phyloP scores from a whole-genome alignment of 257 asterid genomes.

The Fraxinus excelsior region DNA sequence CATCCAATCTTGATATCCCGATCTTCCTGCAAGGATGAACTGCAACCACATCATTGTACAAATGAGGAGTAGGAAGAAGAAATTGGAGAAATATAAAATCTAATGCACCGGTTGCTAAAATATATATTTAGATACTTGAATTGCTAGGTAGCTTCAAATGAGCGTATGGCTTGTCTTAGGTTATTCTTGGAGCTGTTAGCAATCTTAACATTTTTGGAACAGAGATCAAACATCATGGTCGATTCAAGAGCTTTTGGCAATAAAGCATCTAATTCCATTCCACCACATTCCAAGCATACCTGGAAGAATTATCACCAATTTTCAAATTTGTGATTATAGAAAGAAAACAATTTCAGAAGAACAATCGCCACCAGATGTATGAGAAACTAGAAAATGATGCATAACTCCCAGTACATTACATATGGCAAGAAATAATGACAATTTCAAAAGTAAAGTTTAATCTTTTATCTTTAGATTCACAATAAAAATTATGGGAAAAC shows the following conservation, averaged over 20 bases:
- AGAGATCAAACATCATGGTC: no score
- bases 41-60: constrained; percentile 37
- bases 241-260: no score
- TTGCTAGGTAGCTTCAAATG: constrained; percentile 85
- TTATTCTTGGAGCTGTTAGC: constrained; percentile 71
- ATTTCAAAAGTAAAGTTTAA: constrained; percentile 3
- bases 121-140: constrained; percentile 34
- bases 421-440: background rate
- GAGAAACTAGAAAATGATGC: background rate
- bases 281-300: no score
- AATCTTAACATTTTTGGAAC: no score
- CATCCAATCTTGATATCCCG: constrained; percentile 76
- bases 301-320: no score
- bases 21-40: constrained; percentile 52
- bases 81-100: background rate
- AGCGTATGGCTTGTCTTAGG: constrained; percentile 82
- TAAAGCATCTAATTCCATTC: no score
- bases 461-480: background rate
- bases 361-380: background rate
- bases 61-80: constrained; percentile 26
- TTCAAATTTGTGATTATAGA: background rate
- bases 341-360: background rate
- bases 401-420: background rate
- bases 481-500: background rate
- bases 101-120: background rate